Percentiles rank a stretch among this genome's conserved stretches.
Conservation (phyloP, 345 rosid species). For the Gossypium longicalyx region DNA sequence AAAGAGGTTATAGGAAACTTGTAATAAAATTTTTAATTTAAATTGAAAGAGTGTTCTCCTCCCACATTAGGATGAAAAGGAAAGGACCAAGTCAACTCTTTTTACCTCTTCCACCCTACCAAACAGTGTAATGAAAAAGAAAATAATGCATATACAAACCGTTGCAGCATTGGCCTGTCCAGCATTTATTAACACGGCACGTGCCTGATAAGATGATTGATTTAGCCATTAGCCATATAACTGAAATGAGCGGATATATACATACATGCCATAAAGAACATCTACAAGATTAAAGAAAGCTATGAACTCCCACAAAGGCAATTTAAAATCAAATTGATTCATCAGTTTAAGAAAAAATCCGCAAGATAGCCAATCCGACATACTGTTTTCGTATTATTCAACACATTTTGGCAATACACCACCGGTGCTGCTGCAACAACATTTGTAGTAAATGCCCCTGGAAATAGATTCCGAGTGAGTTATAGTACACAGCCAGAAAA, state of each 20-base stretch:
- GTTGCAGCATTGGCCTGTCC: conserved; percentile 99
- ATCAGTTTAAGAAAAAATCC: neutral
- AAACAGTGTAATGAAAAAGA: neutral
- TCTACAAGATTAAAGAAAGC: neutral
- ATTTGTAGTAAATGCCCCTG: conserved; percentile 81
- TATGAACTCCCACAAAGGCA: neutral
- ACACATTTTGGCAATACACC: conserved; percentile 60
- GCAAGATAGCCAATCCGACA: conserved; percentile 3
- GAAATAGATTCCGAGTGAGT: conserved; percentile 2
- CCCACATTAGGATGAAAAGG: neutral
- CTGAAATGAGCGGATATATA: neutral
- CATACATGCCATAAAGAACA: conserved; percentile 4
- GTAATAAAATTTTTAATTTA: neutral
- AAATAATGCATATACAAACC: conserved; percentile 31
- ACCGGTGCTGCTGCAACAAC: conserved; percentile 97
- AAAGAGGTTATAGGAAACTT: no score
- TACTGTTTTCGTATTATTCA: conserved; percentile 55
- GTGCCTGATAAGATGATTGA: conserved; percentile 50
- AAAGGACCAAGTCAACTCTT: neutral
- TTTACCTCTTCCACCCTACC: neutral
- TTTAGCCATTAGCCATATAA: neutral
- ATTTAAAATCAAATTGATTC: neutral
- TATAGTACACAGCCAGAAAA: neutral
- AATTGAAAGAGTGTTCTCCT: neutral
- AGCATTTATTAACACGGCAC: conserved; percentile 89